Conservation (phyloP, 2,329 filamentous ascomycete genomes). For the Fusarium sp. region DNA sequence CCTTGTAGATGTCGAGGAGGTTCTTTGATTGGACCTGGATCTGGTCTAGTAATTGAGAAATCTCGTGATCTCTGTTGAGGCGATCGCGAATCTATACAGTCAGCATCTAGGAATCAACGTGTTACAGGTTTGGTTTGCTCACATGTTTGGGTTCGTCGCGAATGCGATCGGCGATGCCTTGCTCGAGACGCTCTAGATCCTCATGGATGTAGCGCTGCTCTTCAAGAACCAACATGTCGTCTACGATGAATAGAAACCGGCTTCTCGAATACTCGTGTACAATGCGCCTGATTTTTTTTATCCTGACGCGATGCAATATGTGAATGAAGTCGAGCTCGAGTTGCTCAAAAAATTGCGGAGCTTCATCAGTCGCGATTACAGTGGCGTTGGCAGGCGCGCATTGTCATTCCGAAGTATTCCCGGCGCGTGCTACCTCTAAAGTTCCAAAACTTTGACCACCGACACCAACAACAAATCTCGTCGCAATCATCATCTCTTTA, state of each 20-base stretch:
- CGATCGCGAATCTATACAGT: constrained; percentile 81
- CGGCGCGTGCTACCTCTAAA: constrained; percentile 38
- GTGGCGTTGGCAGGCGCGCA: constrained; percentile 35
- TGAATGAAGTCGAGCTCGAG: constrained; percentile 25
- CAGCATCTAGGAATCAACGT: constrained; percentile 21
- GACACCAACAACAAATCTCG: constrained; percentile 12
- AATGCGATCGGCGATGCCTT: constrained; percentile 90
- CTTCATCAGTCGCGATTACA: constrained; percentile 40
- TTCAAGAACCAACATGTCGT: constrained; percentile 84
- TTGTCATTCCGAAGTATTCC: constrained; percentile 44
- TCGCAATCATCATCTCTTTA: constrained; percentile 6
- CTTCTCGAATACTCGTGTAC: neutral
- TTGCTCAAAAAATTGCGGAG: constrained; percentile 42
- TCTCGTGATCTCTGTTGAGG: constrained; percentile 90
- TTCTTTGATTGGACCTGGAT: constrained; percentile 88
- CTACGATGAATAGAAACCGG: neutral
- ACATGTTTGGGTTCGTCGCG: constrained; percentile 90
- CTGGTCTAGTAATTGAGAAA: constrained; percentile 85
- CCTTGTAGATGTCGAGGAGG: constrained; percentile 85
- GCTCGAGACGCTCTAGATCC: constrained; percentile 95
- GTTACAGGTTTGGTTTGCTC: constrained; percentile 48
- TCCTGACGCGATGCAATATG: neutral
- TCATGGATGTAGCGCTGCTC: constrained; percentile 95
- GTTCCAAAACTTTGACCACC: constrained; percentile 43
- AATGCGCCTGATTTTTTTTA: neutral